Evolutionary conservation across 257 asterid species (phyloP).

Genomic region (Fraxinus pennsylvanica): DNA sequence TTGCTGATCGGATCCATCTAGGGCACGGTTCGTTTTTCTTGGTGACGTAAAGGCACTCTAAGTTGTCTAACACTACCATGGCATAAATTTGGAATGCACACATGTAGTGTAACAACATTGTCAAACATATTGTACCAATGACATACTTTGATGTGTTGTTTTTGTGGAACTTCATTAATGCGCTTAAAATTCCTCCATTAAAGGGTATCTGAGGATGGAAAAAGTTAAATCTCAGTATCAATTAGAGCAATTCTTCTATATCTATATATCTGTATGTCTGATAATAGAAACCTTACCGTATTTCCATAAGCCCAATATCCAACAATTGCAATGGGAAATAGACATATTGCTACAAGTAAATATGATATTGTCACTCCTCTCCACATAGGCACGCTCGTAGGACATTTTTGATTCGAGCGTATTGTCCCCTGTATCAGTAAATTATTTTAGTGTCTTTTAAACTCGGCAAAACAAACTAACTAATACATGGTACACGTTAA

Average conservation of each 20-base stretch:
- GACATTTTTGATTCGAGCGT: constrained; percentile 33
- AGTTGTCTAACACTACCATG: constrained; percentile 67
- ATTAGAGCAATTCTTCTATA: neutral
- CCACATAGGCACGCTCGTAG: constrained; percentile 57
- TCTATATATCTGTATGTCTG: neutral
- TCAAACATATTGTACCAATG: constrained; percentile 34
- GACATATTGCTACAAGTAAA: constrained; percentile 38
- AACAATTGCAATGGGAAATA: constrained; percentile 60
- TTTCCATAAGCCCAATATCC: constrained; percentile 77
- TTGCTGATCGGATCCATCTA: constrained; percentile 45
- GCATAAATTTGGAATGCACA: constrained; percentile 70
- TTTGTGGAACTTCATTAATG: constrained; percentile 33
- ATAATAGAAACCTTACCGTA: constrained; percentile 32
- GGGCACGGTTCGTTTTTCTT: constrained; percentile 55
- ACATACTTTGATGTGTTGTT: constrained; percentile 40
- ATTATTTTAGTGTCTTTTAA: neutral
- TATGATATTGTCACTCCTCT: constrained; percentile 54
- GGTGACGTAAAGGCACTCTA: constrained; percentile 45
- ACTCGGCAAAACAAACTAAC: neutral
- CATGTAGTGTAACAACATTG: constrained; percentile 42
- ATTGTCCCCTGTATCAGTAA: constrained; percentile 54
- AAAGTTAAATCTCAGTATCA: neutral
- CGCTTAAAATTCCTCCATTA: constrained; percentile 43
- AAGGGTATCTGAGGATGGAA: constrained; percentile 31
- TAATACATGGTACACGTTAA: neutral